phyloP scores from a whole-genome alignment of 306 rosid species.

The Benincasa hispida region DNA sequence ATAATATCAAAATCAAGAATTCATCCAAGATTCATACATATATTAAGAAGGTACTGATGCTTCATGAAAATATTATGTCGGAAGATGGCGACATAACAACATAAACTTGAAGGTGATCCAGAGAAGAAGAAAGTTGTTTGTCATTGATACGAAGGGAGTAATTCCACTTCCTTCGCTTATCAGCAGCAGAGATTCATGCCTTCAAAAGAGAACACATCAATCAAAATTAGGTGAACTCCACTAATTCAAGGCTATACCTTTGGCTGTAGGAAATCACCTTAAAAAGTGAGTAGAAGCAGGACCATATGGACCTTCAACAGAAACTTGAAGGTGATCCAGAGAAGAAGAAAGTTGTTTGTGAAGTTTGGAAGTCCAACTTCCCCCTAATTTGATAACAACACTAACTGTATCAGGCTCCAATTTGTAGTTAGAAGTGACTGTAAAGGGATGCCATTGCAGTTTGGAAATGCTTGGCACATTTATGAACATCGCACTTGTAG shows the following conservation, averaged over 20 bases:
- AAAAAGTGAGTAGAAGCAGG: constrained; percentile 31
- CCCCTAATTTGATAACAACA: constrained; percentile 36
- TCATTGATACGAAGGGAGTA: constrained; percentile 50
- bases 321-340: constrained; percentile 34
- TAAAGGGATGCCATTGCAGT: constrained; percentile 83
- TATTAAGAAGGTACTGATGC: no score
- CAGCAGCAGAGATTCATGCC: constrained; percentile 34
- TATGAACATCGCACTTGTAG: constrained; percentile 47
- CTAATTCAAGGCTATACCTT: not conserved
- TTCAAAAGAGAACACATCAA: not conserved
- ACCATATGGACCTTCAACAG: constrained; percentile 89
- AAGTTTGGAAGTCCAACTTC: constrained; percentile 52
- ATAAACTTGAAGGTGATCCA: no score
- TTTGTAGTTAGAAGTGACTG: constrained; percentile 41
- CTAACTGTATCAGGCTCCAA: constrained; percentile 38
- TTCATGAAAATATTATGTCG: no score
- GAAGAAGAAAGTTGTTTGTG: constrained; percentile 28
- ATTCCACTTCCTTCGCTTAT: constrained; percentile 61
- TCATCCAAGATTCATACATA: no score
- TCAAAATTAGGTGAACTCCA: not conserved
- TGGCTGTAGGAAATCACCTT: constrained; percentile 20
- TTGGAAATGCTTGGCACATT: constrained; percentile 60
- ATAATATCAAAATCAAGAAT: no score
- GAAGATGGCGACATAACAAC: no score
- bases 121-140: no score